Conservation (phyloP, 805 yeast species). For the Yarrowia phangngaensis region DNA sequence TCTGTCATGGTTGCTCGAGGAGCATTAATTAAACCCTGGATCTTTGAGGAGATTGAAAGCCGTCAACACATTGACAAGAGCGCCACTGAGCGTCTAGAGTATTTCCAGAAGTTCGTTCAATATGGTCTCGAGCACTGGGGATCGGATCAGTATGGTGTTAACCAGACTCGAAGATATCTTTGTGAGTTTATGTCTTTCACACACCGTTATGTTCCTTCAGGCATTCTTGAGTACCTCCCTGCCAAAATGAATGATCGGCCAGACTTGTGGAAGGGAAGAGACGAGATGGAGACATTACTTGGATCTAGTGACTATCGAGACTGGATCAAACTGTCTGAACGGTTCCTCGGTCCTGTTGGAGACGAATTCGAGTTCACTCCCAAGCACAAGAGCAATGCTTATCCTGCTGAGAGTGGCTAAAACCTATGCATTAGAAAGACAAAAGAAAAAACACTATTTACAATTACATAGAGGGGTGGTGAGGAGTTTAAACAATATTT, state of each 20-base stretch:
- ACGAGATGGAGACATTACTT: conserved; percentile 83
- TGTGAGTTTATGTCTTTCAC: conserved; percentile 94
- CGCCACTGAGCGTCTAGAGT: conserved; percentile 82
- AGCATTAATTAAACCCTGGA: conserved; percentile 97
- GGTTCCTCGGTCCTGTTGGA: conserved; percentile 87
- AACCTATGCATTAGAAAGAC: conserved; percentile 1
- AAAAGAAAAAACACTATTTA: background rate
- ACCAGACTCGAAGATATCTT: conserved; percentile 79
- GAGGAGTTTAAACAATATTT: background rate
- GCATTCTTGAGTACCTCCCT: conserved; percentile 83
- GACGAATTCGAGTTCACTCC: conserved; percentile 77
- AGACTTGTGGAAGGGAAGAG: conserved; percentile 87
- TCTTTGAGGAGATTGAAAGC: conserved; percentile 89
- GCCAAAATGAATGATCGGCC: conserved; percentile 91
- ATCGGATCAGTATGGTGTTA: conserved; percentile 89
- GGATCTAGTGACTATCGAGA: conserved; percentile 83
- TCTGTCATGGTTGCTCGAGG: conserved; percentile 98
- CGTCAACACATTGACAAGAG: conserved; percentile 87
- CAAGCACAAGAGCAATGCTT: conserved; percentile 91
- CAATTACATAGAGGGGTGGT: background rate
- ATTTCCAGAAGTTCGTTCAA: conserved; percentile 62
- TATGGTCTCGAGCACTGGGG: conserved; percentile 97
- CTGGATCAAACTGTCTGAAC: conserved; percentile 93
- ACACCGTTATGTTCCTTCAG: conserved; percentile 91
- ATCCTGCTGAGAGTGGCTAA: conserved; percentile 31